Evolutionary conservation across 75 land plant species (phyloP), one percentile per base, ranked within the genome.

Genomic region (Ceratopteris richardii): DNA sequence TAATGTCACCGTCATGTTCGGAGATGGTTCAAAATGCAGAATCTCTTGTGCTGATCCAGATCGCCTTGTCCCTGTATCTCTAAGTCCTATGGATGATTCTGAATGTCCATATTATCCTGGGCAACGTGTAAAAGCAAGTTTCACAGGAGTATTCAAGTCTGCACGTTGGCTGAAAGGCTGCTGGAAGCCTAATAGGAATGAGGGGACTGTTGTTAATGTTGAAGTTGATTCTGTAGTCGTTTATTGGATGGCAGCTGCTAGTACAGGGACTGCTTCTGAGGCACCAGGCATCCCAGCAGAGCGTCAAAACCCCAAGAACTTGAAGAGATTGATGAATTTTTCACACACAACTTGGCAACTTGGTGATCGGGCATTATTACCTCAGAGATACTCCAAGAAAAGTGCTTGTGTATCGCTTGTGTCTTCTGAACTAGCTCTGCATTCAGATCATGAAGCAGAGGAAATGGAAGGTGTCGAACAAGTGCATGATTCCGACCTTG

Each of bases 11-110:
- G 99, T 95, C 25, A 40, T 82, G 37, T 86, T 95, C 62, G 96
- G 83, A 66, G 99, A 95, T 78, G 99, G 99, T 22, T 76, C 91
- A 28, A 68, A 71, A 13, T 95, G 99, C 70, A 89, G 86, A 77
- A 87, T 95, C 7, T 29, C 69, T 51, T 77, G 64, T 54, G 85
- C 96, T 28, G 85, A 94, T 13, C 90, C 98, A 43, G 62, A 63
- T 41, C 80, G 71, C 2, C 87, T 94, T 21, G 68, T 66, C 54
- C 90, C 98, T 25, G 61, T 69, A 30, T 54, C 58, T 9, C 79
- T 65, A 33, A 71, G 60, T 39, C 58, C 61, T 26, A 54, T 81
- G 64, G 95, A 85, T 62, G 83, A 89, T 62, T 67, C 76, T 43
- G 62, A 77, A 50, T 83, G 69, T 43, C 85, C 86, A 25, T 95